Percentiles rank a stretch among this genome's conserved stretches.
Conservation (phyloP, 2,329 filamentous ascomycete species). For the Acephala macrosclerotiorum region DNA sequence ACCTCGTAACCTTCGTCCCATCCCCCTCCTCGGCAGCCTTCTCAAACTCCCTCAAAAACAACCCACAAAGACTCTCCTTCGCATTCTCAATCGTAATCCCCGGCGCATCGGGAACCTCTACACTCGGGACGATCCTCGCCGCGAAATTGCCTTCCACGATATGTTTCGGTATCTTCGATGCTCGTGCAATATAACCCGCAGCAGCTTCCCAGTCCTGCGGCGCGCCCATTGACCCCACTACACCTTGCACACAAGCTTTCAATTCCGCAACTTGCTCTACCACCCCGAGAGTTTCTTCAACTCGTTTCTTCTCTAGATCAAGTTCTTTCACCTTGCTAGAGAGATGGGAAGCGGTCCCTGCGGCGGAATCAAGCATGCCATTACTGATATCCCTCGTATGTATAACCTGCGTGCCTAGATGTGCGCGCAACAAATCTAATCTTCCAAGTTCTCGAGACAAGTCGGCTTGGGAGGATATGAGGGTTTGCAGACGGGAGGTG, state of each 20-base stretch:
- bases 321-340: slow-evolving; percentile 87
- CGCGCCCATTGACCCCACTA: slow-evolving; percentile 95
- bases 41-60: slow-evolving; percentile 95
- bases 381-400: slow-evolving; percentile 84
- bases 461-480: slow-evolving; percentile 85
- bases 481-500: slow-evolving; percentile 75
- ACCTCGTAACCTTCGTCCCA: slow-evolving; percentile 87
- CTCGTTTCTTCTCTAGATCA: slow-evolving; percentile 89
- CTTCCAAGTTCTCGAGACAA: slow-evolving; percentile 86
- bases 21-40: slow-evolving; percentile 89
- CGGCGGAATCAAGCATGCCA: slow-evolving; percentile 88
- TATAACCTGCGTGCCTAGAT: slow-evolving; percentile 86
- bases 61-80: slow-evolving; percentile 84
- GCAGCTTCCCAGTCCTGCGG: slow-evolving; percentile 99
- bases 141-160: slow-evolving; percentile 89
- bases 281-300: slow-evolving; percentile 88
- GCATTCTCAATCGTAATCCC: slow-evolving; percentile 86
- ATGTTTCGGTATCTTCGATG: slow-evolving; percentile 78
- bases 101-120: slow-evolving; percentile 93
- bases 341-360: slow-evolving; percentile 84
- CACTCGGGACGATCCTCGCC: slow-evolving; percentile 89
- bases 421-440: slow-evolving; percentile 87
- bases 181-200: slow-evolving; percentile 85
- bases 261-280: slow-evolving; percentile 97
- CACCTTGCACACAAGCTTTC: slow-evolving; percentile 93